Percentiles rank a stretch among this genome's conserved stretches.
Evolutionary conservation across 192 early-diverging fungal species (phyloP).

Genomic region (Backusella australiensis): DNA sequence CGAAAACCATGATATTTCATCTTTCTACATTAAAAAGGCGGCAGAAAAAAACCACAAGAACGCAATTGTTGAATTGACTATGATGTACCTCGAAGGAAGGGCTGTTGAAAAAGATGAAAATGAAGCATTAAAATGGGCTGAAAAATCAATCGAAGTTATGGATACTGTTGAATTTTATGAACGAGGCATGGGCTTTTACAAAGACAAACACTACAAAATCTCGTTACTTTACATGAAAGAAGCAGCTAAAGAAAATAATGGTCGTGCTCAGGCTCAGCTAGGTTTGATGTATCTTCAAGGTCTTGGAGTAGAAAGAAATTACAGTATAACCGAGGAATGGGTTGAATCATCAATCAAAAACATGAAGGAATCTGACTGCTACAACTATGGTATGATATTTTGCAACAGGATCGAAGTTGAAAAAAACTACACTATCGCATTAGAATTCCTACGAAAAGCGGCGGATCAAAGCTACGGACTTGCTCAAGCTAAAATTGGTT

Average conservation of each 20-base stretch:
- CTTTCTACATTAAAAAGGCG: not conserved
- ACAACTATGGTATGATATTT: not conserved
- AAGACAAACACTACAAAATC: not conserved
- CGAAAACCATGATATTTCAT: not conserved
- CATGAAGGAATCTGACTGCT: not conserved
- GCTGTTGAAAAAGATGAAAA: not conserved
- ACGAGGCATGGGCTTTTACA: not conserved
- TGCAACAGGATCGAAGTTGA: not conserved
- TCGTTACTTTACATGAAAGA: not conserved
- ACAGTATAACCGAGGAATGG: not conserved
- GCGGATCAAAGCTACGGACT: not conserved
- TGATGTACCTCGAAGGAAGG: not conserved
- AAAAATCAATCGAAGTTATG: not conserved
- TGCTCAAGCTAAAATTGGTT: not conserved
- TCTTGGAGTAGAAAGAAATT: not conserved
- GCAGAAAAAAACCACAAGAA: not conserved
- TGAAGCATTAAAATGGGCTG: not conserved
- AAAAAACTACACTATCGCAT: not conserved
- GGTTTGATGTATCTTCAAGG: not conserved
- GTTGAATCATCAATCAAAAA: not conserved
- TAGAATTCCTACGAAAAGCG: not conserved
- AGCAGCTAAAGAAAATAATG: not conserved
- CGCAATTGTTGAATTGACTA: not conserved
- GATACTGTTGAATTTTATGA: not conserved
- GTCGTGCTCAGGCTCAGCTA: not conserved